Percentiles rank a stretch among this genome's conserved stretches.
These are phyloP conservation scores for Mycena galericulata DNA, from an alignment of 768 basidiomycete genomes.

Conservation along the genomic window DNA sequence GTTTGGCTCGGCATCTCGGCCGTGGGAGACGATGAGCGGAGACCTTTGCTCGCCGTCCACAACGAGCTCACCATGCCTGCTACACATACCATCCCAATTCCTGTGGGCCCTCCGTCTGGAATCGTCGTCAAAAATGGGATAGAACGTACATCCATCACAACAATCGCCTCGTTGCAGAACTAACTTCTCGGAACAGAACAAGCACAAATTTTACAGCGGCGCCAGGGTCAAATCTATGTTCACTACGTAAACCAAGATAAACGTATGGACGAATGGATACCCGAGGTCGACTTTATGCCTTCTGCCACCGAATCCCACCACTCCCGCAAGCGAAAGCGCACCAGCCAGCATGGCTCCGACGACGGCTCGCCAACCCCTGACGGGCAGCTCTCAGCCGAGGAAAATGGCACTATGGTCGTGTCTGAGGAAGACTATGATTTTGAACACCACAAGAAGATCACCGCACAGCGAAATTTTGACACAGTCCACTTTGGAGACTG, in stretches of 20 bases:
- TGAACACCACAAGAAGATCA: slow-evolving; percentile 74
- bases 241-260: slow-evolving; percentile 80
- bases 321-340: slow-evolving; percentile 31
- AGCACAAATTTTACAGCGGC: slow-evolving; percentile 67
- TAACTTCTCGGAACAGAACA: slow-evolving; percentile 47
- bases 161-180: slow-evolving; percentile 28
- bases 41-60: slow-evolving; percentile 24
- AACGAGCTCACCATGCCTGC: slow-evolving; percentile 39
- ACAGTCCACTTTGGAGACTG: slow-evolving; percentile 87
- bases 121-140: slow-evolving; percentile 49
- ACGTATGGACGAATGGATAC: slow-evolving; percentile 81
- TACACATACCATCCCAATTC: slow-evolving; percentile 43
- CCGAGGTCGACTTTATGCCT: slow-evolving; percentile 55
- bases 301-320: slow-evolving; percentile 38
- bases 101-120: slow-evolving; percentile 44
- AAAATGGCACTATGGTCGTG: slow-evolving; percentile 49
- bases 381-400: slow-evolving; percentile 18
- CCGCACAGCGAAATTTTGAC: slow-evolving; percentile 85
- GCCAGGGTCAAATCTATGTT: slow-evolving; percentile 69
- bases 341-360: slow-evolving; percentile 44
- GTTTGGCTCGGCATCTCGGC: slow-evolving; percentile 25
- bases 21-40: slow-evolving; percentile 30
- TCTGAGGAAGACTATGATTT: slow-evolving; percentile 80
- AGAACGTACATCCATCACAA: slow-evolving; percentile 42
- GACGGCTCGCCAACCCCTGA: slow-evolving; percentile 25